Evolutionary conservation across 139 green algal genomes (phyloP), one percentile per base, ranked within the genome.

Genomic region (Haematococcus sp.): DNA sequence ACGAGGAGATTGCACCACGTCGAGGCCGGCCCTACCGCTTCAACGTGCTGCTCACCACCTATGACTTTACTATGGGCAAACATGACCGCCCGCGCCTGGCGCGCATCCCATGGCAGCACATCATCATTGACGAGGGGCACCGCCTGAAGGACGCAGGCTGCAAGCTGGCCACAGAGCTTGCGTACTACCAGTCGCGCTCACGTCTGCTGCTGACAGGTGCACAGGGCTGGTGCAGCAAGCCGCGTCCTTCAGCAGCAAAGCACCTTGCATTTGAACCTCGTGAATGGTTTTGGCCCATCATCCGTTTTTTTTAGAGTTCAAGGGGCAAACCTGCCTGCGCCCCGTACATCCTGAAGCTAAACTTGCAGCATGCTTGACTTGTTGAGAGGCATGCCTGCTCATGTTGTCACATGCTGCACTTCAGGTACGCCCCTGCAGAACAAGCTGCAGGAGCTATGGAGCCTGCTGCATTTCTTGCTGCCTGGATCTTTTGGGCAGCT

Each of bases 71-170:
- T 68, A 99, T 99, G 95, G 83, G 92, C 33, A 93, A 97, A 43
- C 20, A 15, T 32, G 84, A 90, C 74, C 61, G 81, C 31, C 77
- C 79, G 1, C 75, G 81, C 19, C 84, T 83, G 43, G 20, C 61
- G 32, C n/a, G 66, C 66, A 72, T 76, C 13, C 23, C 28, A 7
- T 79, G 71, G 58, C 19, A 40, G 4, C 67, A 79, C 78, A 65
- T 88, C 19, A 90, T 99, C 71, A 97, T 99, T 60, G 96, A 99
- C 80, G 95, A 99, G 84, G 96, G 95, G 34, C 96, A 99, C 86
- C 88, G 95, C 77, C 94, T 98, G 86, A 99, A 98, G 78, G 94
- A 97, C 76, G 80, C 88, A 0, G 79, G 71, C 54, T 94, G 87
- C 82, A 91, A 91, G 73, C 86, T 97, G n/a, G 88, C 87, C 27